Conservation (phyloP, 2,329 filamentous ascomycete genomes). For the Elsinoe necatrix region DNA sequence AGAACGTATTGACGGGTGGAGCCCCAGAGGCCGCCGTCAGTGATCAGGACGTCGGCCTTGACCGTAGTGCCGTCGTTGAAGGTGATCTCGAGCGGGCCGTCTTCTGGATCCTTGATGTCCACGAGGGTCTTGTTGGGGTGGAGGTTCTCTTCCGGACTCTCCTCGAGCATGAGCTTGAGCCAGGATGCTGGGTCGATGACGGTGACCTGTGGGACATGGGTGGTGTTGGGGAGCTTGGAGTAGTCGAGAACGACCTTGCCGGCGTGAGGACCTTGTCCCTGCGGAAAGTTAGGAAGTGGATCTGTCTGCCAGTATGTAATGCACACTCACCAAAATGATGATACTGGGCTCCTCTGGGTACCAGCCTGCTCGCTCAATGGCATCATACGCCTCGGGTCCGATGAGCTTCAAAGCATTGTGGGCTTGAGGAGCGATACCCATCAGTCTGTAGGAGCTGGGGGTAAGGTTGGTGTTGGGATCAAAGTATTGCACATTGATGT, state of each 20-base stretch:
- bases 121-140: slow-evolving; percentile 16
- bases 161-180: slow-evolving; percentile 16
- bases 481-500: slow-evolving; percentile 17
- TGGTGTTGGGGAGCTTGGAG: slow-evolving; percentile 15
- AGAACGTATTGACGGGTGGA: slow-evolving; percentile 15
- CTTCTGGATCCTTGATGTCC: slow-evolving; percentile 14
- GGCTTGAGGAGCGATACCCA: slow-evolving; percentile 15
- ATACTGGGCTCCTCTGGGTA: slow-evolving; percentile 16
- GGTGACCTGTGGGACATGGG: slow-evolving; percentile 14
- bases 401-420: slow-evolving; percentile 16
- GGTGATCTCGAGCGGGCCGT: slow-evolving; percentile 12
- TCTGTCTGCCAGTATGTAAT: not conserved
- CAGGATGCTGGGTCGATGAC: slow-evolving; percentile 15
- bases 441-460: slow-evolving; percentile 14
- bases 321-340: slow-evolving; percentile 14
- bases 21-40: slow-evolving; percentile 12
- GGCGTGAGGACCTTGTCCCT: slow-evolving; percentile 16
- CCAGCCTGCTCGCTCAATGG: slow-evolving; percentile 15
- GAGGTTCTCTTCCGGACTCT: not conserved
- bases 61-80: slow-evolving; percentile 15
- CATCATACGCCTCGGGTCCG: slow-evolving; percentile 10
- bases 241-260: slow-evolving; percentile 15
- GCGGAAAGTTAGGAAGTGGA: not conserved
- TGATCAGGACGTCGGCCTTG: slow-evolving; percentile 10
- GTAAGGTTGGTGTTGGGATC: slow-evolving; percentile 14